Evolutionary conservation across 2,329 filamentous ascomycete species (phyloP), one percentile per base, ranked within the genome.

Genomic region (Pseudogymnoascus sp.): DNA sequence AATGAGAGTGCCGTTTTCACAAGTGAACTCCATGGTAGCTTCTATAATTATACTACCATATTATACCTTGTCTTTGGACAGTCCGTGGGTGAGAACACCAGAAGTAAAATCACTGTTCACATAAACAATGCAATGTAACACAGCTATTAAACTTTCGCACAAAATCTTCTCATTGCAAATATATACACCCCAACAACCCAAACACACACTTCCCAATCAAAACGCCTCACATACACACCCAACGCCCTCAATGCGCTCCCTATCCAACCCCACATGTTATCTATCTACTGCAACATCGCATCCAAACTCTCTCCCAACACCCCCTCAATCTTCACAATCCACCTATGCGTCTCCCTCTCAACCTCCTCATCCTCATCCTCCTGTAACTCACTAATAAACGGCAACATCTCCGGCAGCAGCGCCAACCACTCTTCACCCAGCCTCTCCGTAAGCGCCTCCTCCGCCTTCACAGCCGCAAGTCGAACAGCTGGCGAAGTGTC

Each of bases 331-430:
- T 87, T 87, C 73, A 88, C 84, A 70, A 97, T 95, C 93, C 95
- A 97, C 71, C 86, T 82, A 73, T 93, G 84, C 38, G 92, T 93
- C 79, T 96, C 93, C 72, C 86, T 81, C 79, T 99, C 95, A 23
- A 99, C 93, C 28, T 83, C 82, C 78, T 97, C 95, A 72, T 97
- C 93, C 69, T 97, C 95, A 74, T 99, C 95, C 73, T 99, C 95
- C 78, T 96, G 89, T 71, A 96, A 76, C 78, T 99, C 95, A 71
- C 91, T 96, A 70, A 99, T 96, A 67, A 93, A 91, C 18, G 96
- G 93, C 74, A 99, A 78, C 89, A 97, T 97, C 82, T 99, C 95
- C 0, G 93, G 91, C 73, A 97, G 75, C 79, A 96, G 84, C 1
- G 87, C 84, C 65, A 99, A 78, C 95, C 95, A 99, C 73, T 99